Base-by-base conservation (phyloP, 768 basidiomycete species). In the Candolleomyces efflorescens region DNA sequence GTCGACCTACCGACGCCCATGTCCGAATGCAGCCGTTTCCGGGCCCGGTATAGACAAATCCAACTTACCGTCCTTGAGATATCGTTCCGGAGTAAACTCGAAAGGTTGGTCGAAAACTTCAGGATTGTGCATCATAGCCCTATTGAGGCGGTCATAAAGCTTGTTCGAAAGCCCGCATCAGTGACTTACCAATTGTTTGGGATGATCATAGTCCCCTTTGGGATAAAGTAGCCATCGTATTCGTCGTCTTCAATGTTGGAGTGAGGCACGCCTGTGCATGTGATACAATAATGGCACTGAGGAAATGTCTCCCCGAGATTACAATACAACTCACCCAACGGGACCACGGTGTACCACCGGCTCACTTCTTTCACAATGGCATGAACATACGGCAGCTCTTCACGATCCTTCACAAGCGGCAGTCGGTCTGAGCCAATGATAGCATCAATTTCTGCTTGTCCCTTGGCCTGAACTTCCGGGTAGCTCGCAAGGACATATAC, bases 401-500 rank as follows among this genome's bases (percentile, higher is more conserved):
- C 12, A 15, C 47, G 50, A 47, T 66, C 65, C 13, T n/a, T 56
- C 23, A 75, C 69, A 7, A 66, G 64, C 0, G 78, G 80, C 2
- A 78, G 63, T 5, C 78, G 68, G 23, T 66, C 68, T 12, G 59
- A 49, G 11, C 73, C 74, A 6, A 79, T 59, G 2, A 80, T 68
- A 0, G 39, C 18, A 60, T 79, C 78, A 13, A 80, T 64, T 60
- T 81, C 78, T 11, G 63, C 68, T 54, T 79, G 79, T 1, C 45
- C 47, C 26, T 47, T 62, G 32, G 18, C 12, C 23, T 59, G 58
- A 5, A 54, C 52, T 12, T 59, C 41, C 22, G 52, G 41, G 24
- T 59, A 9, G 38, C 9, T 46, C 20, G 26, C 55, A 12, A 56
- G 26, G 20, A 27, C 55, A 15, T 32, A 20, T 13, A 56, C 17